phyloP scores from a whole-genome alignment of 768 basidiomycete species.

The Megacollybia marginata region DNA sequence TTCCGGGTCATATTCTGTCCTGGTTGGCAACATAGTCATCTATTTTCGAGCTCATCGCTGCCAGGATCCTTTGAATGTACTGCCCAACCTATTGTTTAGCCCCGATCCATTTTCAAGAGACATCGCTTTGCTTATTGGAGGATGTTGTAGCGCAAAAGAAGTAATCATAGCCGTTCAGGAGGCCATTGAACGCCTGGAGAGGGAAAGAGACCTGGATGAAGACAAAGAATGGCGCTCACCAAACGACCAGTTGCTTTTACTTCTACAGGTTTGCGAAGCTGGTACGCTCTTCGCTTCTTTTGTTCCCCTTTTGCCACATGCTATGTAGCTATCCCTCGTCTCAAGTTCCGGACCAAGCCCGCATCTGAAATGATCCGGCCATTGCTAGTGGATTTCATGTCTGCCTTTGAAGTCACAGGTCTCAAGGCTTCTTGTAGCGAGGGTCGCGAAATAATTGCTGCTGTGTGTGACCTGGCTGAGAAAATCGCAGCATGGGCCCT shows the following conservation, averaged over 20 bases:
- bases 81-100: slow-evolving; percentile 34
- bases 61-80: slow-evolving; percentile 36
- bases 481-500: slow-evolving; percentile 22
- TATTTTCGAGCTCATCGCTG: not conserved
- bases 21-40: slow-evolving; percentile 8
- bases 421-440: slow-evolving; percentile 18
- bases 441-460: slow-evolving; percentile 24
- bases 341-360: slow-evolving; percentile 34
- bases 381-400: slow-evolving; percentile 29
- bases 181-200: slow-evolving; percentile 29
- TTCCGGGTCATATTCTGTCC: slow-evolving; percentile 14
- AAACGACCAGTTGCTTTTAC: slow-evolving; percentile 23
- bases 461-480: slow-evolving; percentile 20
- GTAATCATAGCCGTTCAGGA: slow-evolving; percentile 40
- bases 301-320: not conserved
- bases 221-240: slow-evolving; percentile 17
- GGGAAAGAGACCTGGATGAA: slow-evolving; percentile 13
- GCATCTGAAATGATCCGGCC: slow-evolving; percentile 35
- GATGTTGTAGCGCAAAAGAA: slow-evolving; percentile 37
- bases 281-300: slow-evolving; percentile 20
- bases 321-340: slow-evolving; percentile 34
- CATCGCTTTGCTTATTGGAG: slow-evolving; percentile 32
- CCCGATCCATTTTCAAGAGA: slow-evolving; percentile 28
- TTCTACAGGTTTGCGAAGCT: slow-evolving; percentile 31
- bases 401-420: slow-evolving; percentile 19